Evolutionary conservation across 2,329 filamentous ascomycete species (phyloP).

Genomic region (Canariomyces notabilis): DNA sequence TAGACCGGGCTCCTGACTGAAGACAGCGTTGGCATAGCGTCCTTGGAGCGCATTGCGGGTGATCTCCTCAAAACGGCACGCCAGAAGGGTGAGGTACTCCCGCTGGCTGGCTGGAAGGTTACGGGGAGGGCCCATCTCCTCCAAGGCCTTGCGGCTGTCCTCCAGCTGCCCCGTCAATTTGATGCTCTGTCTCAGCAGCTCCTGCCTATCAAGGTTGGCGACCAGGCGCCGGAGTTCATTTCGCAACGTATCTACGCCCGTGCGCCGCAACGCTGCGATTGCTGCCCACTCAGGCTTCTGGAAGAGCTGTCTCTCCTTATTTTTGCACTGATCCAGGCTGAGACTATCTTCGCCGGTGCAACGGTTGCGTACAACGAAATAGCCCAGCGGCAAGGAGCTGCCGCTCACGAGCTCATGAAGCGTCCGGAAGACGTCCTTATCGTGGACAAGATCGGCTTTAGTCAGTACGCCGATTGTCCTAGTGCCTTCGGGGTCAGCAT

Average conservation of each 20-base stretch:
- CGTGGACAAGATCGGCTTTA: constrained; percentile 52
- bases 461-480: constrained; percentile 49
- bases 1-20: constrained; percentile 24
- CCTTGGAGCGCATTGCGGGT: constrained; percentile 31
- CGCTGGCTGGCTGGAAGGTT: constrained; percentile 30
- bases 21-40: constrained; percentile 32
- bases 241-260: constrained; percentile 35
- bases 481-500: constrained; percentile 36
- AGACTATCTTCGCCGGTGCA: constrained; percentile 38
- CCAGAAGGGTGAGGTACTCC: constrained; percentile 32
- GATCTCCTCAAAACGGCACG: constrained; percentile 28
- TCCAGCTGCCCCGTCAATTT: constrained; percentile 27
- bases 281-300: constrained; percentile 30
- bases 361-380: constrained; percentile 45
- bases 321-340: constrained; percentile 29
- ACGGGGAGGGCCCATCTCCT: constrained; percentile 31
- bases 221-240: constrained; percentile 34
- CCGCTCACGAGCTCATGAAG: constrained; percentile 40
- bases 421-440: constrained; percentile 34
- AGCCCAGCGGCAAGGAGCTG: constrained; percentile 40
- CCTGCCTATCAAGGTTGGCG: constrained; percentile 35
- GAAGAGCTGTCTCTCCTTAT: constrained; percentile 37
- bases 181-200: constrained; percentile 33
- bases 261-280: constrained; percentile 22
- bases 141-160: constrained; percentile 18